Conservation (phyloP, 2,329 filamentous ascomycete genomes). For the Cercospora beticola region DNA sequence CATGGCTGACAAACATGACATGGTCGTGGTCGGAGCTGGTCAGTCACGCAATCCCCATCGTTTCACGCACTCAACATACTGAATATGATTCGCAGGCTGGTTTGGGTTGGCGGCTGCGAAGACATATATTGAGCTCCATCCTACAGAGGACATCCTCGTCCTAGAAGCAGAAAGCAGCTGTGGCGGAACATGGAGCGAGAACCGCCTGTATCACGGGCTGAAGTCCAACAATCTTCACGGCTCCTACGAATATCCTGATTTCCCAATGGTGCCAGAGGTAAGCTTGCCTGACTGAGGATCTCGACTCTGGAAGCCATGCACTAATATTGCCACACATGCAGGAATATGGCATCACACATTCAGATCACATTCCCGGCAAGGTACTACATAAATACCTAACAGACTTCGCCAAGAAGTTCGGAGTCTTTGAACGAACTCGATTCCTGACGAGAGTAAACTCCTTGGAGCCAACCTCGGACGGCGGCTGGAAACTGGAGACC, state of each 20-base stretch:
- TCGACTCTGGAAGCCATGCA: not conserved
- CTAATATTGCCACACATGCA: not conserved
- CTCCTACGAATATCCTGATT: constrained; percentile 72
- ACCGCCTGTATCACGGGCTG: constrained; percentile 64
- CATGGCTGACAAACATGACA: constrained; percentile 31
- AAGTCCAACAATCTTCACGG: constrained; percentile 74
- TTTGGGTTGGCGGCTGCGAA: constrained; percentile 51
- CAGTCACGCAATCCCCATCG: constrained; percentile 19
- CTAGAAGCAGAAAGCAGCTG: constrained; percentile 46
- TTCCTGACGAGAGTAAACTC: constrained; percentile 54
- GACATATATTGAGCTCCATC: constrained; percentile 49
- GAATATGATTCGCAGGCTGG: constrained; percentile 36
- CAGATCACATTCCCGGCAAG: constrained; percentile 50
- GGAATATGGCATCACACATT: constrained; percentile 48
- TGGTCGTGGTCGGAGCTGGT: constrained; percentile 52
- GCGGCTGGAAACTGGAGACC: constrained; percentile 27
- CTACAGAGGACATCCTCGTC: constrained; percentile 43
- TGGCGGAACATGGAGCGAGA: constrained; percentile 67
- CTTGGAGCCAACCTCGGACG: constrained; percentile 42
- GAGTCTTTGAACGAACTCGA: constrained; percentile 50
- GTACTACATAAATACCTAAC: constrained; percentile 28
- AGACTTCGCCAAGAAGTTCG: constrained; percentile 55
- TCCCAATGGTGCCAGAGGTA: constrained; percentile 58
- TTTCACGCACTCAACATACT: constrained; percentile 5
- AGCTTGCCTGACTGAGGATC: not conserved